A percentile compares a stretch with the other conserved stretches of the same genome.
phyloP scores from a whole-genome alignment of 139 green algal species.

The Edaphochlamys debaryana region DNA sequence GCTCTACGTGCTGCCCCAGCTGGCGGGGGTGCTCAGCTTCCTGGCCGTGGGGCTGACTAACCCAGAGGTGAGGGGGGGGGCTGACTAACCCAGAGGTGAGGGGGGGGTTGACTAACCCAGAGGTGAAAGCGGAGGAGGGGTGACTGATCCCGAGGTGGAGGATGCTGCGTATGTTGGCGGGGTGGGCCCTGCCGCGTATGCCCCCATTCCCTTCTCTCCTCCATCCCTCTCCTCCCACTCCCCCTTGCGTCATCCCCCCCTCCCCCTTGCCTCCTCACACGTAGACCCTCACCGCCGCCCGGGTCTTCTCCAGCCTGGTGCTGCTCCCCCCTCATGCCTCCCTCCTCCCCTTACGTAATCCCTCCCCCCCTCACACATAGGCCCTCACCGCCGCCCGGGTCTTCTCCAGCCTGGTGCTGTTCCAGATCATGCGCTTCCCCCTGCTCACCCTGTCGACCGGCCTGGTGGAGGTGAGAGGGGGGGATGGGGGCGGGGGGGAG shows the following conservation, averaged over 20 bases:
- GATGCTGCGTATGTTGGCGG: too few species aligned
- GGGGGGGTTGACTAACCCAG: too few species aligned
- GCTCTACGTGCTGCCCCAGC: constrained; percentile 32
- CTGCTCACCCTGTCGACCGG: constrained; percentile 76
- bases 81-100: neutral
- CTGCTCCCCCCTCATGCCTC: constrained; percentile 66
- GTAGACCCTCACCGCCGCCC: constrained; percentile 31
- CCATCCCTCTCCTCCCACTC: too few species aligned
- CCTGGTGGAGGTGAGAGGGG: constrained; percentile 52
- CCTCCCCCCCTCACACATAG: neutral
- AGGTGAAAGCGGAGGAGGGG: too few species aligned
- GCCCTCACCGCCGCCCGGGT: constrained; percentile 45
- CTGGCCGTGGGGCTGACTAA: constrained; percentile 17
- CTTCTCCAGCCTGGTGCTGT: constrained; percentile 78
- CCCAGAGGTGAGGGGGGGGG: neutral
- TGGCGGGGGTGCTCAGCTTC: constrained; percentile 36
- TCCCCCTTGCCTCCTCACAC: neutral
- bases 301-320: constrained; percentile 73
- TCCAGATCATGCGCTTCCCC: constrained; percentile 83
- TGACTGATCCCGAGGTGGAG: too few species aligned
- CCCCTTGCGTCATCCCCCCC: too few species aligned
- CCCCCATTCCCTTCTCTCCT: neutral
- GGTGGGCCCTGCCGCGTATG: too few species aligned
- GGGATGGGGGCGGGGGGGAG: constrained; percentile 38
- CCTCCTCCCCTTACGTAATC: too few species aligned